Base-by-base conservation (phyloP, 495 filamentous ascomycete species). In the Aspergillus bridgeri region DNA sequence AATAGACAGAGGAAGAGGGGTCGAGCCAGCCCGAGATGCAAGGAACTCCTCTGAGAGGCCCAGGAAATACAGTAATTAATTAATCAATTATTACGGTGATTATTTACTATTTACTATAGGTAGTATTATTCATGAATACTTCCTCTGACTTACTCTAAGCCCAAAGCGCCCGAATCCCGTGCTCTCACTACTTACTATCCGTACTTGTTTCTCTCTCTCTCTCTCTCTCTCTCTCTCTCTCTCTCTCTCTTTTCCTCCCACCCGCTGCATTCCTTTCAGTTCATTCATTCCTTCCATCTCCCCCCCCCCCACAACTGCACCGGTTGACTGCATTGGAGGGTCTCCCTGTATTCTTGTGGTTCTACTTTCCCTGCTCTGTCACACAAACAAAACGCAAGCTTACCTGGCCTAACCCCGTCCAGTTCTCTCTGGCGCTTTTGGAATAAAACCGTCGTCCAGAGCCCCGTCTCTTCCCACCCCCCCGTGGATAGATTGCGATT, bases 261-360 rank as follows among this genome's bases (percentile, higher is more conserved):
- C 53, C 53, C 53, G 44, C 44, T 25, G 52, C 53, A 56, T 56
- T 56, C 53, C n/a, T 56, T 42, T 56, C 44, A 56, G 44, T 44
- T 44, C 53, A 56, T 56, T 50, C 48, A 25, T 24, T 25, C 47
- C 17, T 23, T 18, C 21, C 21, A n/a, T 21, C 3, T 13, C 43
- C 43, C 11, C 17, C 3, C 13, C 17, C 43, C 42, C 43, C 43
- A 18, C 43, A 18, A 5, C n/a, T 46, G 13, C 43, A 5, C 13
- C 43, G 2, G 3, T 46, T 46, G 7, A 21, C 20, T 15, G 20
- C n/a, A 46, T 21, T 18, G 5, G 27, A 29, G 27, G 27, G 11
- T 29, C 27, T 29, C 27, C 27, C 27, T 29, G 27, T 29, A 29
- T 6, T 29, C 11, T 38, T 38, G 33, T 9, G 6, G 27, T 29